Conservation (phyloP, 2,329 filamentous ascomycete genomes). For the Colletotrichum sp. region DNA sequence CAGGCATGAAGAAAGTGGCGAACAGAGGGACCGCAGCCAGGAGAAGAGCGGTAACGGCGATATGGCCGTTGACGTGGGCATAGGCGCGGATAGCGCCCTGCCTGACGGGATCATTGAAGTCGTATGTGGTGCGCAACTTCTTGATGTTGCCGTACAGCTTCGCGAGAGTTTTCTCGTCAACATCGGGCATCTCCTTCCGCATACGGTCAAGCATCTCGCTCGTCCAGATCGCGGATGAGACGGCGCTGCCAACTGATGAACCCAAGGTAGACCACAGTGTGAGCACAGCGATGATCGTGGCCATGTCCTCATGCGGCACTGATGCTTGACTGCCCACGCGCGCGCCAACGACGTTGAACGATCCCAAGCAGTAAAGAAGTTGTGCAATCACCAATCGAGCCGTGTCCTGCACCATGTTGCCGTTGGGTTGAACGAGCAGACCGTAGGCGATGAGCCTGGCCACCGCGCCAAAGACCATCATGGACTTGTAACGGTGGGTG, state of each 20-base stretch:
- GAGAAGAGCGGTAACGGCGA: slow-evolving; percentile 33
- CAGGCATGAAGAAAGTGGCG: slow-evolving; percentile 44
- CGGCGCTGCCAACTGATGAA: slow-evolving; percentile 40
- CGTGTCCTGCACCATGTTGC: slow-evolving; percentile 36
- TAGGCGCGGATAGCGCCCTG: slow-evolving; percentile 43
- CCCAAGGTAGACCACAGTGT: slow-evolving; percentile 45
- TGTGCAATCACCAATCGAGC: slow-evolving; percentile 38
- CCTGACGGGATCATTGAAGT: slow-evolving; percentile 36
- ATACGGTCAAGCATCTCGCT: slow-evolving; percentile 39
- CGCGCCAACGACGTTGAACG: slow-evolving; percentile 42
- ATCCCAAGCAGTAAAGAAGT: slow-evolving; percentile 40
- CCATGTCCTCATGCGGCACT: slow-evolving; percentile 46
- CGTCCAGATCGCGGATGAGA: slow-evolving; percentile 43
- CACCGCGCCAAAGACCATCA: slow-evolving; percentile 42
- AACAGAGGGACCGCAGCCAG: slow-evolving; percentile 36
- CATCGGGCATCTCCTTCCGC: slow-evolving; percentile 32
- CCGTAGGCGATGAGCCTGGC: slow-evolving; percentile 41
- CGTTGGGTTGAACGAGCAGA: slow-evolving; percentile 32
- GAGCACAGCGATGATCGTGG: slow-evolving; percentile 40
- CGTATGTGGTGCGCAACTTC: slow-evolving; percentile 34
- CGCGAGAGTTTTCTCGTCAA: slow-evolving; percentile 26
- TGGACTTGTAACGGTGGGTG: slow-evolving; percentile 46
- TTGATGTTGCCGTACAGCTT: slow-evolving; percentile 40
- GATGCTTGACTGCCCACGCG: slow-evolving; percentile 45
- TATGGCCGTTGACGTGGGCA: slow-evolving; percentile 37